Base-by-base conservation (phyloP, 306 rosid genomes). In the Gastrolobium villosum region DNA sequence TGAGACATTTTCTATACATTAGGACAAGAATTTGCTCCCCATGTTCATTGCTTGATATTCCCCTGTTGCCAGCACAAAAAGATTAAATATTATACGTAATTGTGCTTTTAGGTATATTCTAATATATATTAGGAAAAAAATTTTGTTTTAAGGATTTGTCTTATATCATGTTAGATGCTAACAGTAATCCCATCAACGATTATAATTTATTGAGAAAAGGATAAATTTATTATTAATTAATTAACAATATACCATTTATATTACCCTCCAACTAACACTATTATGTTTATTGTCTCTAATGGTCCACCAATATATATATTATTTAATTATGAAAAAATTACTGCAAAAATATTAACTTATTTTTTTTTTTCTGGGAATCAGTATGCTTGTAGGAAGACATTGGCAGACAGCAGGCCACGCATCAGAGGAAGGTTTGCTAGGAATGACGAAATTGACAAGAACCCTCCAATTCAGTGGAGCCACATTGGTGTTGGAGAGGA, bases 331-430 rank as follows among this genome's bases (percentile, higher is more conserved):
- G 56, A 35, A 65, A 54, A 39, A 69, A 10, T 60, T 15, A 39
- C 3, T 1, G n/a, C 13, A 31, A 49, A 82, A 4, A 28, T 52
- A 7, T 52, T 10, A 41, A 62, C 31, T 63, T 15, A n/a, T 40
- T 43, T 41, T 76, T 40, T 43, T 41, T 76, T n/a, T 37, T 62
- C 1, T 70, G 36, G 40, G 43, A 46, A 70, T 72, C 71, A 95
- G 99, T 95, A 95, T 81, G 98, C 91, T 28, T 95, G 99, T 69
- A 86, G 99, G 84, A 95, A 92, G 82, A 92, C 98, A n/a, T 82
- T 95, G 83, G 99, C 99, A 0, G 99, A 95, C 30, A 95, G 92
- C 62, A 83, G 99, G 86, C 95, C 92, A 2, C 94, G 99, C 31
- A 86, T 95, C 43, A 87, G 97, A 84, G 99, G 99, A 56, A 56